Percentiles rank a stretch among this genome's conserved stretches.
phyloP scores from a whole-genome alignment of 2,329 filamentous ascomycete genomes.

The Cordyceps cicadae region DNA sequence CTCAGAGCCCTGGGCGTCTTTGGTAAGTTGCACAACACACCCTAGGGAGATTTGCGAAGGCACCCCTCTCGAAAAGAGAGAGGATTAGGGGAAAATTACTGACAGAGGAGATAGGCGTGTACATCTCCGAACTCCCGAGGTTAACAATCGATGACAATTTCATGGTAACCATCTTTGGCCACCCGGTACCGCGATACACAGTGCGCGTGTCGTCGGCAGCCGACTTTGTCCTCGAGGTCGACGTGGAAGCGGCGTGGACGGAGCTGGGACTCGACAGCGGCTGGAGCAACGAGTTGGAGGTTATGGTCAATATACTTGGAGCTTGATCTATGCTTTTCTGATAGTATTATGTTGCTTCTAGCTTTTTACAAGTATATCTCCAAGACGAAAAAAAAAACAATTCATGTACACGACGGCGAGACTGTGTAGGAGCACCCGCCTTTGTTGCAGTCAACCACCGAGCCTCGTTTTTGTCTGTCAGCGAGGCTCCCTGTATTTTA shows the following conservation, averaged over 20 bases:
- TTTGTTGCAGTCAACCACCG: background rate
- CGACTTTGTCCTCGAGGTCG: constrained; percentile 61
- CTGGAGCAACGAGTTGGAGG: constrained; percentile 72
- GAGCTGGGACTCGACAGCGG: constrained; percentile 60
- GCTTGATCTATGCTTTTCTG: background rate
- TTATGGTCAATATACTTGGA: constrained; percentile 41
- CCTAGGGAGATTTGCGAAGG: background rate
- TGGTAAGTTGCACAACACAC: constrained; percentile 36
- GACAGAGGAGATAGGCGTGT: constrained; percentile 46
- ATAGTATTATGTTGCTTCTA: background rate
- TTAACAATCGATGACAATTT: constrained; percentile 57
- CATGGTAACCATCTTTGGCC: constrained; percentile 65
- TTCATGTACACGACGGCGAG: background rate
- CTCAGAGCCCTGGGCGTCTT: constrained; percentile 74
- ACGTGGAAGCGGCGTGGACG: constrained; percentile 69
- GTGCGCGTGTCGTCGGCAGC: constrained; percentile 50
- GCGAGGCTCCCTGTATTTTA: background rate
- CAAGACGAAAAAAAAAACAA: background rate
- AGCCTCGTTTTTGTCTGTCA: background rate
- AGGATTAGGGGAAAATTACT: too few relatives aligned
- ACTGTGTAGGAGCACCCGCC: background rate
- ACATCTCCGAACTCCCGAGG: constrained; percentile 59
- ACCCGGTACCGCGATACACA: constrained; percentile 57
- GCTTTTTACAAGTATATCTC: background rate
- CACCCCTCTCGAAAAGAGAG: background rate